Evolutionary conservation across 306 rosid species (phyloP).

Genomic region (Lupinus albus): DNA sequence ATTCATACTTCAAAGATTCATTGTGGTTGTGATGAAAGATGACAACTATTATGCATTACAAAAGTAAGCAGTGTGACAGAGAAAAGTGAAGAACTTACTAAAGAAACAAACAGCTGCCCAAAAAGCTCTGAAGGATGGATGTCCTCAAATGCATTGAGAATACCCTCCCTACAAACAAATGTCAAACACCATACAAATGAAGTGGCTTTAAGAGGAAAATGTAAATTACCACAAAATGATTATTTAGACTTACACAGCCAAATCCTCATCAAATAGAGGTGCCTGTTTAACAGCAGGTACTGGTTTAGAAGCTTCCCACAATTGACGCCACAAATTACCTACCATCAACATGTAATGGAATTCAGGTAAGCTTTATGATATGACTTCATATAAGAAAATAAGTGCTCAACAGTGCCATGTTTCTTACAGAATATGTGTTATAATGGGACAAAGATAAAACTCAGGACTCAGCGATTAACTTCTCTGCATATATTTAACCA

Average conservation of each 20-base stretch:
- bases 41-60: background rate
- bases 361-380: slow-evolving; percentile 34
- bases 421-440: slow-evolving; percentile 18
- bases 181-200: slow-evolving; percentile 32
- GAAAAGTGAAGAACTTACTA: slow-evolving; percentile 62
- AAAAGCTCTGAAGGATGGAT: slow-evolving; percentile 82
- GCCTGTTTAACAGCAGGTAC: slow-evolving; percentile 94
- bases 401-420: slow-evolving; percentile 3
- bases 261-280: slow-evolving; percentile 96
- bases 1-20: slow-evolving; percentile 16
- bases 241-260: slow-evolving; percentile 80
- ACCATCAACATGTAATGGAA: slow-evolving; percentile 35
- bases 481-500: slow-evolving; percentile 29
- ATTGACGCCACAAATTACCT: slow-evolving; percentile 98
- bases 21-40: background rate
- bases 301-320: slow-evolving; percentile 92
- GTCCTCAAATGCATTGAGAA: slow-evolving; percentile 74
- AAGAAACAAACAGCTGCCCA: slow-evolving; percentile 77
- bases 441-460: slow-evolving; percentile 16
- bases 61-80: slow-evolving; percentile 1
- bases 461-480: background rate
- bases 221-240: slow-evolving; percentile 22
- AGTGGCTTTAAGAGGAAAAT: slow-evolving; percentile 8
- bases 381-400: slow-evolving; percentile 24
- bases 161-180: slow-evolving; percentile 82